Base-by-base conservation (phyloP, 2,329 filamentous ascomycete genomes). In the Colletotrichum tabaci region DNA sequence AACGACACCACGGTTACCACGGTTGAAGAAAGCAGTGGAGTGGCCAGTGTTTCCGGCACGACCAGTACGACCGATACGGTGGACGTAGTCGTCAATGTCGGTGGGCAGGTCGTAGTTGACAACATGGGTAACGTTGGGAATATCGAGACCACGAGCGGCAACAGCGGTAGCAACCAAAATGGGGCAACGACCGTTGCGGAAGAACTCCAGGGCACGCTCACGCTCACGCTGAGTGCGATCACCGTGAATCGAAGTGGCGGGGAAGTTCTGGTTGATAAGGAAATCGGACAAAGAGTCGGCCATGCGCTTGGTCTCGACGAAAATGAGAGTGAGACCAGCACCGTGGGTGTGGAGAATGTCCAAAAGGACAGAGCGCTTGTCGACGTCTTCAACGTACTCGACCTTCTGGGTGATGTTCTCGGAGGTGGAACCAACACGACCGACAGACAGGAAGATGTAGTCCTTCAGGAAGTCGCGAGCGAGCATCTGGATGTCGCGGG, bases 381-480 rank as follows among this genome's bases (percentile, higher is more conserved):
- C 96, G 74, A 90, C 86, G 78, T 98, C 96, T 86, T 98, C 96
- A 72, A 98, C 94, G 78, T 98, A 98, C 86, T 98, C 96, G 67
- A 99, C 91, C 89, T 97, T 98, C 85, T 99, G 96, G 66, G 96
- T 98, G 74, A 99, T 98, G 89, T 98, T 99, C 90, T 98, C 96
- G n/a, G 96, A 98, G 42, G 96, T 98, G 62, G 96, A 98, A 84
- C 96, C 96, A 72, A 98, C 96, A 90, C 96, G 96, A 79, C 96
- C 96, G 77, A 99, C 96, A 18, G 96, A 99, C 79, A 99, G 89
- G 91, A 99, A 99, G 80, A 99, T 92, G 87, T 99, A 99, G 82
- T 99, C 96, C 88, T 97, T 98, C 81, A 99, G 87, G 90, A 99
- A 99, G 83, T 99, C 96, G 80, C 96, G 93, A 73, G 96, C 96